These are phyloP conservation scores for Apiotrichum sp. DNA, from an alignment of 1,284 basidiomycete species.

Conservation along the genomic window DNA sequence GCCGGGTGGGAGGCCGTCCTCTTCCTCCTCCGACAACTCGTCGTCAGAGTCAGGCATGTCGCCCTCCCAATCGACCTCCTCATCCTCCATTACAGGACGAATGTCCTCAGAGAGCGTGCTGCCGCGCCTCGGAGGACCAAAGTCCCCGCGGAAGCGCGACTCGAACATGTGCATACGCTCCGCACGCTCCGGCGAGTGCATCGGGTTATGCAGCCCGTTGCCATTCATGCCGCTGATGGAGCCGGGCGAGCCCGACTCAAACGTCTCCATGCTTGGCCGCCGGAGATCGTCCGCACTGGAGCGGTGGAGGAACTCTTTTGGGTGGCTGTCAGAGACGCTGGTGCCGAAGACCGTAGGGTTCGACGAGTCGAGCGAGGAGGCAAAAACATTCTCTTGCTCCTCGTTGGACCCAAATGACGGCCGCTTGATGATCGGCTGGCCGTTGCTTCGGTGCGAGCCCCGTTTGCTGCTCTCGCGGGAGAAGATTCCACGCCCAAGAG, in stretches of 20 bases:
- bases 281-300: constrained; percentile 25
- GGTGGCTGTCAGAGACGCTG: constrained; percentile 4
- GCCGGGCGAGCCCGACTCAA: constrained; percentile 25
- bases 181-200: too few species aligned
- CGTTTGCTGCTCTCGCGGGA: constrained; percentile 18
- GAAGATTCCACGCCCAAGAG: constrained; percentile 12
- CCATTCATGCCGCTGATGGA: constrained; percentile 4
- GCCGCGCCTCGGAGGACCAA: constrained; percentile 18
- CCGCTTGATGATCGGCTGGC: constrained; percentile 1
- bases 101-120: constrained; percentile 29
- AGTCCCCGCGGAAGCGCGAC: constrained; percentile 7
- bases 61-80: constrained; percentile 42
- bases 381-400: constrained; percentile 23
- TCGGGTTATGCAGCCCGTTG: too few species aligned
- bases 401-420: constrained; percentile 26
- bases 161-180: too few species aligned
- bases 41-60: constrained; percentile 21
- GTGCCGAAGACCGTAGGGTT: constrained; percentile 7
- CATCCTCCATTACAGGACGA: constrained; percentile 19
- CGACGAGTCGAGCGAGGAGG: constrained; percentile 29
- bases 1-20: constrained; percentile 13
- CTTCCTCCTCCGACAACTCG: constrained; percentile 8
- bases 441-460: constrained; percentile 26
- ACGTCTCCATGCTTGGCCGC: constrained; percentile 22
- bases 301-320: constrained; percentile 20